Base-by-base conservation (phyloP, 2,329 filamentous ascomycete genomes). In the Fusarium armeniacum region DNA sequence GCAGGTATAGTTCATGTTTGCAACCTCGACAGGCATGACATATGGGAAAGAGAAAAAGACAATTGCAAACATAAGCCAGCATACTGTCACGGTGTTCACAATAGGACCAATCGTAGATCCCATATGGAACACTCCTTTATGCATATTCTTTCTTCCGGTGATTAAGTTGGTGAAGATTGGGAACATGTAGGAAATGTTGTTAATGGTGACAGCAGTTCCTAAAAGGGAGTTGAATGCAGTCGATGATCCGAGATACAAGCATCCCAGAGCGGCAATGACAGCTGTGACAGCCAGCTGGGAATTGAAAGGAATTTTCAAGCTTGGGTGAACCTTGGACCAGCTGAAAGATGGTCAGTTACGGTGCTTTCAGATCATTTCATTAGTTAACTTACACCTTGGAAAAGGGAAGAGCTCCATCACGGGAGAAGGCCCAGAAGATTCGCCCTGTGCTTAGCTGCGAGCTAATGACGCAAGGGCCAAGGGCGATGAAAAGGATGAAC, bases 1-100 rank as follows among this genome's bases (percentile, higher is more conserved):
- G 1, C 60, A 62, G 1, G 60, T 63, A 1, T 63, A 63, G 15
- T 63, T 63, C 60, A 63, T 63, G 2, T 63, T 63, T 5, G 28
- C 30, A n/a, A 32, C 20, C 8, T 62, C n/a, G 3, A 63, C 60
- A 0, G 60, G 60, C 58, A 55, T 62, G 7, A 62, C 47, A 5
- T 63, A 63, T 0, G 60, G 60, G 41, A 63, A 63, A 0, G 60
- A 63, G 41, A 63, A 63, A 5, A 63, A 63, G 0, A 63, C 6
- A 7, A 63, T 62, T 1, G 60, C 60, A 20, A 63, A 63, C 0
- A 26, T 28, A 1, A 63, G 15, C 60, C 60, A 63, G 2, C 58
- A 55, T 0, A 62, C 35, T 3, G 47, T 62, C 1, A 63, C 58
- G 0, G 4, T 32, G 7, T 63, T 63, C 0, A 63, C 58, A 5